Evolutionary conservation across 2,329 filamentous ascomycete species (phyloP), one percentile per base, ranked within the genome.

Genomic region (Coniella vitis): DNA sequence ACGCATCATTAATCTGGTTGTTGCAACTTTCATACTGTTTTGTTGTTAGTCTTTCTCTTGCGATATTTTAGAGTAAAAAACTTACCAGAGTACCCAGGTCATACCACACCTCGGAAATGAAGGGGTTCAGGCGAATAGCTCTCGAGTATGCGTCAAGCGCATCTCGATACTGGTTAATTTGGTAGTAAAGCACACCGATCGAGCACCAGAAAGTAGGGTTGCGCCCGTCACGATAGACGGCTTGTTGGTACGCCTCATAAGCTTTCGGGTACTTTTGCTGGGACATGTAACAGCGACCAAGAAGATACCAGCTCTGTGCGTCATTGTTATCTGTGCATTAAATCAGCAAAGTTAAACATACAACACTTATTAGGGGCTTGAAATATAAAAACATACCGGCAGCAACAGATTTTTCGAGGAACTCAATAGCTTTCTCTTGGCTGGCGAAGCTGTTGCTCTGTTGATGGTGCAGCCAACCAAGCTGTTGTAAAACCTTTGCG

Each of bases 131-230:
- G 48, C 93, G 86, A 60, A 97, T 98, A 40, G 93, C 93, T 53
- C 93, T 87, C 54, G 90, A 96, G 69, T 97, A 98, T 35, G 93
- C 93, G 71, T 98, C 93, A 46, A 98, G 79, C 3, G 93, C 93
- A 73, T 98, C 93, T 51, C 93, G 84, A 70, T 98, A 98, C 71
- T 98, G 93, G 69, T 97, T 98, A 73, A 98, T 98, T 70, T 97
- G 93, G 71, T 97, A 98, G 68, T 98, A 98, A 52, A 98, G 78
- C 14, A 98, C 93, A 65, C 93, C 93, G 63, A 98, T 98, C 9
- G 91, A 97, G 73, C 93, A 97, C 93, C 93, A 98, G 73, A 97
- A 98, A 2, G 93, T 97, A 16, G 93, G 93, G 65, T 97, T 97
- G 58, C 93, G 86, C 31, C 93, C 93, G 65, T 98, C 93, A 49